Percentiles rank a stretch among this genome's conserved stretches.
Conservation (phyloP, 2,329 filamentous ascomycete species). For the Sporothrix variecibatus region DNA sequence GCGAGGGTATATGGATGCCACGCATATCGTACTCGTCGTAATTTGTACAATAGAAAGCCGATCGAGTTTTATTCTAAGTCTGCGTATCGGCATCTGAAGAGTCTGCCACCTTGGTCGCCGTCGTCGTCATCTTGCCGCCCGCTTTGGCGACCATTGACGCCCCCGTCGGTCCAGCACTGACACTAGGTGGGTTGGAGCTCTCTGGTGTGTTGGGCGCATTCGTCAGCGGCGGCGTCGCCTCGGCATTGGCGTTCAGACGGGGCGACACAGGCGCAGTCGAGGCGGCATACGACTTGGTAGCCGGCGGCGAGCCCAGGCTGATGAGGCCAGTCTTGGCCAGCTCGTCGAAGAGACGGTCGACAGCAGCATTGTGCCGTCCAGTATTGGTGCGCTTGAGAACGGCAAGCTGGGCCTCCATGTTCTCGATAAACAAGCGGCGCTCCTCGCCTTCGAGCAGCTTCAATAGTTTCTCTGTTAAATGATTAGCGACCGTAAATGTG, state of each 20-base stretch:
- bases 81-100: neutral
- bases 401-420: conserved; percentile 64
- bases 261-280: conserved; percentile 39
- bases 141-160: conserved; percentile 9
- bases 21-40: neutral
- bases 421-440: conserved; percentile 59
- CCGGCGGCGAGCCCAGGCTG: neutral
- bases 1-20: neutral
- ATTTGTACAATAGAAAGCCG: neutral
- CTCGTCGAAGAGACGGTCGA: conserved; percentile 54
- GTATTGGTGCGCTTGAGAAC: conserved; percentile 65
- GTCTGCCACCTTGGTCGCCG: neutral
- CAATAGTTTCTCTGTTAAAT: conserved; percentile 73
- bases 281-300: conserved; percentile 27
- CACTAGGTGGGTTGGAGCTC: conserved; percentile 66
- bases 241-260: conserved; percentile 48
- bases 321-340: conserved; percentile 37
- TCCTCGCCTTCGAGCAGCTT: conserved; percentile 62
- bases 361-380: conserved; percentile 66
- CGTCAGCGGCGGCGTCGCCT: conserved; percentile 66
- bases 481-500: neutral
- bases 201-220: conserved; percentile 70
- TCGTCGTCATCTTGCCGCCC: neutral
- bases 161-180: conserved; percentile 57
- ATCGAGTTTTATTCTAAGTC: neutral